Conservation (phyloP, 2,329 filamentous ascomycete genomes). For the Monosporascus ibericus region DNA sequence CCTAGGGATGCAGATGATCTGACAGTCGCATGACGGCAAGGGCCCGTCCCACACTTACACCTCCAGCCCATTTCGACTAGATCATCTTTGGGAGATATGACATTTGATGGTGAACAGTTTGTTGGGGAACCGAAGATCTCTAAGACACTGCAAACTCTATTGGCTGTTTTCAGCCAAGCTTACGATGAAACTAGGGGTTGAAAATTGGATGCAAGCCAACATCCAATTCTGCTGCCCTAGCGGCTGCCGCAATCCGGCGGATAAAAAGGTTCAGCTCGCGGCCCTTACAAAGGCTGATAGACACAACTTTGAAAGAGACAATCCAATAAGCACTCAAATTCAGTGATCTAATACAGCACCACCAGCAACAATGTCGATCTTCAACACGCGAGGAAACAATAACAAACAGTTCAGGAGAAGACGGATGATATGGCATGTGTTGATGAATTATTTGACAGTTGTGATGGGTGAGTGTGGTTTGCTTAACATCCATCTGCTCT, state of each 20-base stretch:
- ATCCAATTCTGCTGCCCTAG: neutral
- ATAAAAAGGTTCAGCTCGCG: neutral
- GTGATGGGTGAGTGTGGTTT: neutral
- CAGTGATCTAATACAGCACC: too few species aligned
- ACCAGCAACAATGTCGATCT: neutral
- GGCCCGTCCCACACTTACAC: neutral
- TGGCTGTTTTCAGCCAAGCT: neutral
- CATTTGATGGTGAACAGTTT: neutral
- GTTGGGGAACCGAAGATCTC: neutral
- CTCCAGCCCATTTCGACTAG: too few species aligned
- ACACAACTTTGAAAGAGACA: too few species aligned
- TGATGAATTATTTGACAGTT: neutral
- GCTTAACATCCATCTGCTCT: too few species aligned
- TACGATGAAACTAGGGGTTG: neutral
- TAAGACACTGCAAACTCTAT: neutral
- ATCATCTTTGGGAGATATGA: too few species aligned
- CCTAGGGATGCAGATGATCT: neutral
- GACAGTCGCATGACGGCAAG: neutral
- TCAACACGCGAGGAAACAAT: neutral
- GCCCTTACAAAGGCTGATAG: neutral
- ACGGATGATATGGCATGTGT: neutral
- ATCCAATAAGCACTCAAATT: too few species aligned
- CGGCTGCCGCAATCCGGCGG: neutral
- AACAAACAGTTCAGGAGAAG: neutral
- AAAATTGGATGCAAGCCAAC: neutral